Percentiles rank a stretch among this genome's conserved stretches.
These are phyloP conservation scores for Malus sieversii DNA, from an alignment of 306 rosid species.

Conservation along the genomic window DNA sequence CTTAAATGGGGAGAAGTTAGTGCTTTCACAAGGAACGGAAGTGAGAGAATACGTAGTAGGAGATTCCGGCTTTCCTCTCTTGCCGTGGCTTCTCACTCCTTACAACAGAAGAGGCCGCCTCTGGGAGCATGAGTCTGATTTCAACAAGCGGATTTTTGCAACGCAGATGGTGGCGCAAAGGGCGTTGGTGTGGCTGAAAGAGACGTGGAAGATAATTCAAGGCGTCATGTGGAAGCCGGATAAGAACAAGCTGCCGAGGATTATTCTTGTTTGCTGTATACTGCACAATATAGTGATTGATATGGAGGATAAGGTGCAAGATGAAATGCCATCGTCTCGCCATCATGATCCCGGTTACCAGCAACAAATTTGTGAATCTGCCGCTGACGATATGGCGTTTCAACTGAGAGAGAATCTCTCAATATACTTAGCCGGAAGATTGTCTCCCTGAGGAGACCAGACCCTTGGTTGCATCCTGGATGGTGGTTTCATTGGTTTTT, in stretches of 20 bases:
- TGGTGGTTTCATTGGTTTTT: background rate
- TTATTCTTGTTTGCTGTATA: conserved; percentile 74
- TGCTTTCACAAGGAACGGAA: conserved; percentile 38
- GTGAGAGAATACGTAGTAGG: conserved; percentile 64
- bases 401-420: conserved; percentile 55
- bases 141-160: conserved; percentile 48
- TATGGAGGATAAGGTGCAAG: conserved; percentile 57
- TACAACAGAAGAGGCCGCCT: conserved; percentile 49
- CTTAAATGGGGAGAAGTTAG: conserved; percentile 38
- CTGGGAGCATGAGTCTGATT: conserved; percentile 41
- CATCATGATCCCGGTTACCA: conserved; percentile 64
- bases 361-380: conserved; percentile 54
- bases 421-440: conserved; percentile 37
- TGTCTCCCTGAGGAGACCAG: conserved; percentile 9
- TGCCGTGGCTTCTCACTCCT: conserved; percentile 86
- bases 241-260: conserved; percentile 68
- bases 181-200: conserved; percentile 72
- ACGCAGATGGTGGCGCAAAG: conserved; percentile 65
- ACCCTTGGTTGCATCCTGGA: background rate
- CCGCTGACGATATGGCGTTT: conserved; percentile 32
- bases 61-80: conserved; percentile 65
- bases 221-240: conserved; percentile 93
- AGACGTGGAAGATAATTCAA: conserved; percentile 71
- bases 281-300: conserved; percentile 79
- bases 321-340: conserved; percentile 36